phyloP scores from a whole-genome alignment of 2,329 filamentous ascomycete species.

The Amesomyces nigricolor region DNA sequence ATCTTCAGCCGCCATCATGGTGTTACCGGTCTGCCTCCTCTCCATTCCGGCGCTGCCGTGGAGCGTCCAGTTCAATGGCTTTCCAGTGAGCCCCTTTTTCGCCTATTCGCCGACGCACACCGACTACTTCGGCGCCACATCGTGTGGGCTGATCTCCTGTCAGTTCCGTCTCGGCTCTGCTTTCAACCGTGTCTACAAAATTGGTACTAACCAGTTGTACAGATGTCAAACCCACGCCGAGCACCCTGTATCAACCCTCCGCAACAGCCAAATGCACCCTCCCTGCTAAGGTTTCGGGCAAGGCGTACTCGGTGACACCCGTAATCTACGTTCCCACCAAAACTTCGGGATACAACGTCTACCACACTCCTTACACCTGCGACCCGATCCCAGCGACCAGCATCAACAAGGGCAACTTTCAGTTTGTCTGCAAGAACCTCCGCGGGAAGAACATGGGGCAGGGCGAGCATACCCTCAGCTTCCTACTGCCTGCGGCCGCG shows the following conservation, averaged over 20 bases:
- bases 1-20: neutral
- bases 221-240: neutral
- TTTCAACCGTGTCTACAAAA: neutral
- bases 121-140: slow-evolving; percentile 8
- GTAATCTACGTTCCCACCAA: neutral
- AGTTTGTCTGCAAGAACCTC: slow-evolving; percentile 7
- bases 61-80: neutral
- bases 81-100: neutral
- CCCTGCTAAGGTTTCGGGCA: slow-evolving; percentile 6
- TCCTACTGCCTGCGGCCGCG: slow-evolving; percentile 5
- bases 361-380: neutral
- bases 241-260: neutral
- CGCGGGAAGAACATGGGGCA: neutral
- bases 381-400: slow-evolving; percentile 4
- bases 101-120: slow-evolving; percentile 9
- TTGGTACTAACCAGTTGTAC: neutral
- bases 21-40: slow-evolving; percentile 1
- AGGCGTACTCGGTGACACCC: slow-evolving; percentile 10
- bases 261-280: slow-evolving; percentile 2
- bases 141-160: slow-evolving; percentile 6
- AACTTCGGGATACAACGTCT: neutral
- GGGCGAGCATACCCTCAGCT: slow-evolving; percentile 6
- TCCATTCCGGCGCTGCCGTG: slow-evolving; percentile 4
- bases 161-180: neutral
- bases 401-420: slow-evolving; percentile 14